phyloP scores from a whole-genome alignment of 306 rosid species.

The Cicer judaicum region DNA sequence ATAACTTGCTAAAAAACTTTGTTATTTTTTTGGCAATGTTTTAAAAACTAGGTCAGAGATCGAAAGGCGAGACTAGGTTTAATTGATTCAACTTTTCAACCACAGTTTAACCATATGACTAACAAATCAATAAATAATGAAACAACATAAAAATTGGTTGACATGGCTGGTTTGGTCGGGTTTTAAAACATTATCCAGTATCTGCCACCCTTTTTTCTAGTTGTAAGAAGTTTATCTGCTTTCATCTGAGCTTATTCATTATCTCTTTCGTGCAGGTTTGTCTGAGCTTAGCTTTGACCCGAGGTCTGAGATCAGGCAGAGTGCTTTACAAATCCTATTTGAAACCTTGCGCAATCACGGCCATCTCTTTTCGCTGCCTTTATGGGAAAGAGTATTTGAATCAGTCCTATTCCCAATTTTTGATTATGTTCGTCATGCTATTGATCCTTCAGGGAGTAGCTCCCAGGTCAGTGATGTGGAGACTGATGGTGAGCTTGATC shows the following conservation, averaged over 20 bases:
- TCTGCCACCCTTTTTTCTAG: constrained; percentile 34
- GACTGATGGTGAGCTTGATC: constrained; percentile 80
- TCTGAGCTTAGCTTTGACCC: constrained; percentile 99
- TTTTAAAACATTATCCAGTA: background rate
- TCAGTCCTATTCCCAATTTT: constrained; percentile 97
- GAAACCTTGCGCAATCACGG: constrained; percentile 99
- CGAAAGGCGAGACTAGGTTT: background rate
- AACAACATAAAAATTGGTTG: background rate
- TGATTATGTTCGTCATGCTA: constrained; percentile 97
- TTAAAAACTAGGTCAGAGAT: background rate
- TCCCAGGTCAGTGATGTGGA: constrained; percentile 60
- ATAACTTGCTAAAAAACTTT: constrained; percentile 16
- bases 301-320: constrained; percentile 96
- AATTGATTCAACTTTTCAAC: background rate
- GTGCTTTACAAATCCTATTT: constrained; percentile 93
- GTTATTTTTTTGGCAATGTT: background rate
- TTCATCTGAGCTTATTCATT: constrained; percentile 19
- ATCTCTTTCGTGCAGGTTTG: constrained; percentile 71
- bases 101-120: background rate
- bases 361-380: constrained; percentile 87
- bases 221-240: constrained; percentile 28
- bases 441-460: constrained; percentile 88
- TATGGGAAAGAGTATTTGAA: constrained; percentile 97
- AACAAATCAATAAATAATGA: background rate
- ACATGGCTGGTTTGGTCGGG: background rate